Evolutionary conservation across 2,329 filamentous ascomycete genomes (phyloP).

Genomic region (Ceratocystis ficicola): DNA sequence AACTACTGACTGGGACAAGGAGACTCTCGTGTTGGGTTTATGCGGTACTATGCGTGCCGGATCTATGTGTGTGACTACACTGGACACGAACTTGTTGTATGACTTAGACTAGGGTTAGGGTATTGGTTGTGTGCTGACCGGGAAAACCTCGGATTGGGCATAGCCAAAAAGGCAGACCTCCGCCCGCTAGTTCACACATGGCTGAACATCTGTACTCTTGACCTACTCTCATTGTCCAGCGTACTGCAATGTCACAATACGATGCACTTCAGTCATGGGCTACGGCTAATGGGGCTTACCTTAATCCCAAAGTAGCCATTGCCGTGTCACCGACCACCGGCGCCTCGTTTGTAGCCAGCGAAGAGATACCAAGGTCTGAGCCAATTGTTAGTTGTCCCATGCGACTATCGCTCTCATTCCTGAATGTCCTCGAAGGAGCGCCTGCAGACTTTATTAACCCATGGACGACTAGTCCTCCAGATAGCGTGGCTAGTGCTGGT

Average conservation of each 20-base stretch:
- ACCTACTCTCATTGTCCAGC: background rate
- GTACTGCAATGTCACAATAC: background rate
- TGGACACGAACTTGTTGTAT: background rate
- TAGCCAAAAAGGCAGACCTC: too few relatives aligned
- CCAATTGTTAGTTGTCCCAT: conserved; percentile 42
- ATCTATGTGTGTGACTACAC: background rate
- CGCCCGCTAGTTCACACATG: background rate
- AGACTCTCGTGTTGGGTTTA: background rate
- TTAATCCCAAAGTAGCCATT: conserved; percentile 43
- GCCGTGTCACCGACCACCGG: conserved; percentile 40
- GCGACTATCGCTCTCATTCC: conserved; percentile 44
- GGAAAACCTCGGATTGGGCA: background rate
- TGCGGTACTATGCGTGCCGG: background rate
- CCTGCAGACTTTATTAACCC: conserved; percentile 23
- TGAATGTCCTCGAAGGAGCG: conserved; percentile 38
- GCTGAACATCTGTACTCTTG: background rate
- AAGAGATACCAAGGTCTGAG: conserved; percentile 29
- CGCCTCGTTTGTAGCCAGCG: conserved; percentile 42
- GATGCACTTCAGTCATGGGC: conserved; percentile 39
- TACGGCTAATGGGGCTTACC: conserved; percentile 33
- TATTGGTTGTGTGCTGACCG: background rate
- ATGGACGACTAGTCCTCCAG: background rate
- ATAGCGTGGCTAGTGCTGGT: background rate
- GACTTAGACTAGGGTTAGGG: background rate
- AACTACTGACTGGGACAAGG: background rate